These are phyloP conservation scores for Heliocybe sulcata DNA, from an alignment of 1,284 basidiomycete species.

Conservation along the genomic window DNA sequence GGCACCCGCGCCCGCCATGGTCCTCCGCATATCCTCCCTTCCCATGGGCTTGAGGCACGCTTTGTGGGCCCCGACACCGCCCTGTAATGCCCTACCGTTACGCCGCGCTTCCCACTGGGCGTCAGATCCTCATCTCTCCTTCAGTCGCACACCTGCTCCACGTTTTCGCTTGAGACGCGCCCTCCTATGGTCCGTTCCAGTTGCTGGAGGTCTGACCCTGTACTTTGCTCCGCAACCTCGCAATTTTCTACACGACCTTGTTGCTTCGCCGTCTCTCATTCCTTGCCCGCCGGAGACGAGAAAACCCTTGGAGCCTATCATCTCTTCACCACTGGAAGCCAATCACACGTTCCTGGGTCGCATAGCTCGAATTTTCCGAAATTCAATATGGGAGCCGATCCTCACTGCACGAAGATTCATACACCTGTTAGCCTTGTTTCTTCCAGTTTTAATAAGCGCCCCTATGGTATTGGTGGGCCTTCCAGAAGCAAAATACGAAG, in stretches of 20 bases:
- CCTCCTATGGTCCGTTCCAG: conserved; percentile 46
- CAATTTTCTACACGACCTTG: conserved; percentile 36
- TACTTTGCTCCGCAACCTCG: conserved; percentile 35
- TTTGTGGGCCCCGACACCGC: conserved; percentile 11
- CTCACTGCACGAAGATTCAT: conserved; percentile 82
- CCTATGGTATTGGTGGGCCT: conserved; percentile 85
- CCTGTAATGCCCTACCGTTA: not conserved
- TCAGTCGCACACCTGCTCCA: conserved; percentile 16
- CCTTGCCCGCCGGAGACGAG: conserved; percentile 36
- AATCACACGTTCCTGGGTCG: conserved; percentile 37
- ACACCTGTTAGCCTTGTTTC: conserved; percentile 78
- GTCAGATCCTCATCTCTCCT: conserved; percentile 15
- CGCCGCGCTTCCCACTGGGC: conserved; percentile 16
- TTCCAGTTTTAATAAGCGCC: conserved; percentile 79
- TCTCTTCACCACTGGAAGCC: conserved; percentile 60
- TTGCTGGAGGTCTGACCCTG: conserved; percentile 45
- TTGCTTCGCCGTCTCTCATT: conserved; percentile 56
- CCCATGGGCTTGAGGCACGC: conserved; percentile 18
- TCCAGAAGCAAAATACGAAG: conserved; percentile 42
- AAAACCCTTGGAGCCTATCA: conserved; percentile 17
- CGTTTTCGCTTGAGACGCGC: conserved; percentile 18
- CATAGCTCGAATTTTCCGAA: conserved; percentile 37
- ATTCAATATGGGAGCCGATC: conserved; percentile 78
- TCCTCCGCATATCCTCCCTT: conserved; percentile 17
- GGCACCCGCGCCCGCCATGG: conserved; percentile 11